phyloP scores from a whole-genome alignment of 2,329 filamentous ascomycete genomes.

The Botryotinia calthae region DNA sequence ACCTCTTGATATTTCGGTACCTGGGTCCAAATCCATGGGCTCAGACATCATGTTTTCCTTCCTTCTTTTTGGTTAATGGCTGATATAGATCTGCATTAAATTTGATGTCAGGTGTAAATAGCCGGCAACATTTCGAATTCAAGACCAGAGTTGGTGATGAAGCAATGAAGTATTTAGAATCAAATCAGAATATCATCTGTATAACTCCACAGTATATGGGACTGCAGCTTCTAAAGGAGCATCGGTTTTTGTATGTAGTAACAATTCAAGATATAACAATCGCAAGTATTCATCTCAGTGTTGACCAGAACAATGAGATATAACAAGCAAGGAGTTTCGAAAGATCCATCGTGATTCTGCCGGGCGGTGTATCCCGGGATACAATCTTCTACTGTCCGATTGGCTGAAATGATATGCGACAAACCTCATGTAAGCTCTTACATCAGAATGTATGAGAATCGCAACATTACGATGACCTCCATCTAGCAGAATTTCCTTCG shows the following conservation, averaged over 20 bases:
- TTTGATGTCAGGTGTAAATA: background rate
- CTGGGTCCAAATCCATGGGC: slow-evolving; percentile 45
- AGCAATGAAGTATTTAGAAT: background rate
- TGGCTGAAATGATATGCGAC: background rate
- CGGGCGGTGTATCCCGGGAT: slow-evolving; percentile 5
- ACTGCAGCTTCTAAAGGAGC: rapidly evolving
- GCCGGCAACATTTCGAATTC: slow-evolving; percentile 6
- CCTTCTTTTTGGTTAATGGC: background rate
- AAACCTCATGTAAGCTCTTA: slow-evolving; percentile 6
- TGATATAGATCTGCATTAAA: background rate
- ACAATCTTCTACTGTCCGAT: background rate
- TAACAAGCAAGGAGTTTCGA: background rate
- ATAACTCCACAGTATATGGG: background rate
- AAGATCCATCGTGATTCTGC: slow-evolving; percentile 6
- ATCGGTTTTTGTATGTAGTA: background rate
- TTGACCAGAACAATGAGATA: background rate
- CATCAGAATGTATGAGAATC: background rate
- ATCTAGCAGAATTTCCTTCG: background rate
- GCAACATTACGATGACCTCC: background rate
- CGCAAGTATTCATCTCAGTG: background rate
- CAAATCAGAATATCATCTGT: background rate
- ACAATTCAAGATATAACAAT: background rate
- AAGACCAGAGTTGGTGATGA: background rate
- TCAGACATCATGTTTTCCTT: slow-evolving; percentile 32
- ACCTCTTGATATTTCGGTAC: slow-evolving; percentile 32